Base-by-base conservation (phyloP, 2,329 filamentous ascomycete species). In the Cadophora sp. region DNA sequence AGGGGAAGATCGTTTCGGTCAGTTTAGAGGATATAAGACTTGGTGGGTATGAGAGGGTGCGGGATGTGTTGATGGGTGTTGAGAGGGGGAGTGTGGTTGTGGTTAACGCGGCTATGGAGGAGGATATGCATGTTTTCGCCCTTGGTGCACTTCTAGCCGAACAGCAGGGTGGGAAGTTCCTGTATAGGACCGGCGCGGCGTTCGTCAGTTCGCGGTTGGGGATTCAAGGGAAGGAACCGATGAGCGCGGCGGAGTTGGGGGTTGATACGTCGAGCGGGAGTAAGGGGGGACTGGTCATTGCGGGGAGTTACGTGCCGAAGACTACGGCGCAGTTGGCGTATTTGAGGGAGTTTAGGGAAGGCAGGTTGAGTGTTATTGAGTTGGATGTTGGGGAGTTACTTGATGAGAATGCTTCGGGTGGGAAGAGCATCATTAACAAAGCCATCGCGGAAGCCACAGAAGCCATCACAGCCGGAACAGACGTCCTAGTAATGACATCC, bases 401-500 rank as follows among this genome's bases (percentile, higher is more conserved):
- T n/a, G 41, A 43, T n/a, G 47, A 53, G 16, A 4, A 16, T 9
- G 33, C 36, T 39, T 5, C 4, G 11, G 11, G 4, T 13, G 36
- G 11, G 36, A 39, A 39, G 36, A 39, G 36, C 8, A 58, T 39
- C 3, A 22, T 41, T 4, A 22, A 18, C 33, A 41, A 20, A 4
- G 41, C 61, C 6, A 58, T 64, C 22, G 36, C 81, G 0, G 80
- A 82, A 1, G 55, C 82, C 0, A 80, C 82, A 1, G 64, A 75
- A 0, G 71, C 81, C 50, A 79, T 88, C 7, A 70, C 73, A 1
- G 70, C 77, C 1, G 84, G 84, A 0, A 78, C 81, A 45, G 85
- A 89, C 59, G 84, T 87, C 0, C 77, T 89, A 0, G 77, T 88
- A 41, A 89, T 88, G 85, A 89, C 87, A 0, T 86, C 84, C 45